phyloP scores from a whole-genome alignment of 2,329 filamentous ascomycete genomes.

The Mollisia scopiformis region DNA sequence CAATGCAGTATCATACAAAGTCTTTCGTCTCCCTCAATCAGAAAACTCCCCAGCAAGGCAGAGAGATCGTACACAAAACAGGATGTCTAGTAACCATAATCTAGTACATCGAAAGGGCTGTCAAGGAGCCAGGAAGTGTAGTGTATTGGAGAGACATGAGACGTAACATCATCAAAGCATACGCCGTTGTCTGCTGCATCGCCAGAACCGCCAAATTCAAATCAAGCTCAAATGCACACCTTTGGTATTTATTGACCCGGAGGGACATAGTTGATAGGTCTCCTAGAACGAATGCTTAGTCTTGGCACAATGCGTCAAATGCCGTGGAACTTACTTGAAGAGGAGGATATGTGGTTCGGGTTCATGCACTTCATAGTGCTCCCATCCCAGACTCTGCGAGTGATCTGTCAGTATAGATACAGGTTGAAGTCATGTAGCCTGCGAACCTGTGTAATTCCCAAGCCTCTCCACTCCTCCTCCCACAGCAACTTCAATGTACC shows the following conservation, averaged over 20 bases:
- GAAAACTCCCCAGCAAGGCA: conserved; percentile 5
- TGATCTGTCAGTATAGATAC: conserved; percentile 7
- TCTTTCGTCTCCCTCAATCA: not conserved
- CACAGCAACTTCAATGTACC: conserved; percentile 94
- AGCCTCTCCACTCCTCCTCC: conserved; percentile 97
- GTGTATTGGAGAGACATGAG: conserved; percentile 35
- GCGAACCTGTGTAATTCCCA: conserved; percentile 93
- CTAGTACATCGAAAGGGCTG: conserved; percentile 33
- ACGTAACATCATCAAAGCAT: conserved; percentile 39
- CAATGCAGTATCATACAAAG: conserved; percentile 1
- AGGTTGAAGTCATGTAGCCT: not conserved
- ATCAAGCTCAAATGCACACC: conserved; percentile 19
- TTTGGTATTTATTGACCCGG: conserved; percentile 28
- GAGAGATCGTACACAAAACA: conserved; percentile 14
- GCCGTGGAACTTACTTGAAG: conserved; percentile 79
- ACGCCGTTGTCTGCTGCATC: conserved; percentile 30
- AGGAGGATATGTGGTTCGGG: conserved; percentile 97
- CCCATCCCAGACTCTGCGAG: conserved; percentile 90
- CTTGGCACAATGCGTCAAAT: not conserved
- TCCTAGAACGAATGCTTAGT: conserved; percentile 29
- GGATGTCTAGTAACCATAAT: conserved; percentile 35
- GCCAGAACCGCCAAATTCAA: conserved; percentile 30
- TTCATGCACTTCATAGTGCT: conserved; percentile 99
- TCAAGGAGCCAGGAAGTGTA: conserved; percentile 26
- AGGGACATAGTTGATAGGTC: conserved; percentile 33